Evolutionary conservation across 192 early-diverging fungal genomes (phyloP).

Genomic region (Backusella liffmaniae): DNA sequence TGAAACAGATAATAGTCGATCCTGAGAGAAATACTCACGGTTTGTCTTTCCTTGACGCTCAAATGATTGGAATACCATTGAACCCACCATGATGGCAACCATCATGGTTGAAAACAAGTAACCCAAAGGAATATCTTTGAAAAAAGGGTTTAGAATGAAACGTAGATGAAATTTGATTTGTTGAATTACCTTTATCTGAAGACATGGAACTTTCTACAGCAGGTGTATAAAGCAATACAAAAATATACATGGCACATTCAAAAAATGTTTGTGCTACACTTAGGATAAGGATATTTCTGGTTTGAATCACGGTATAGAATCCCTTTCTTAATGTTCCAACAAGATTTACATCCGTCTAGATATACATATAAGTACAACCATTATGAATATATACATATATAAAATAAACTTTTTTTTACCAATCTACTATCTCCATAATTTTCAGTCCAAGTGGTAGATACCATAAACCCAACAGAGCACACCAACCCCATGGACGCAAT

Average conservation of each 20-base stretch:
- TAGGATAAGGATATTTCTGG: constrained; percentile 44
- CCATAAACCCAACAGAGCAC: constrained; percentile 44
- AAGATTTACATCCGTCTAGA: constrained; percentile 13
- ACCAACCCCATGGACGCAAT: constrained; percentile 53
- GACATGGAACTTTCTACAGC: constrained; percentile 41
- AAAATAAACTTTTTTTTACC: background rate
- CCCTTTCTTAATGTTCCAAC: constrained; percentile 16
- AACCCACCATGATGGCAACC: constrained; percentile 55
- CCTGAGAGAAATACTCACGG: background rate
- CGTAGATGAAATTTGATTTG: background rate
- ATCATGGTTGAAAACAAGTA: constrained; percentile 55
- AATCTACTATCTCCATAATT: constrained; percentile 61
- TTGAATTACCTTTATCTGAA: constrained; percentile 10
- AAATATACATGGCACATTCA: constrained; percentile 65
- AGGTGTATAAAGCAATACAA: constrained; percentile 60
- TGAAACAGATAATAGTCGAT: constrained; percentile 33
- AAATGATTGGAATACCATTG: constrained; percentile 41
- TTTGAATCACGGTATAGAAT: constrained; percentile 1
- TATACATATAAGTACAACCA: no score
- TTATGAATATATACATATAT: no score
- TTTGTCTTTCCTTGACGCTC: constrained; percentile 17
- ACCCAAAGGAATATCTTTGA: constrained; percentile 40
- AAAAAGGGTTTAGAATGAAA: constrained; percentile 18
- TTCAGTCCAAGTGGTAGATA: constrained; percentile 62
- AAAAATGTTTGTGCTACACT: constrained; percentile 62